Conservation (phyloP, 2,329 filamentous ascomycete species). For the Aspergillus sp. region DNA sequence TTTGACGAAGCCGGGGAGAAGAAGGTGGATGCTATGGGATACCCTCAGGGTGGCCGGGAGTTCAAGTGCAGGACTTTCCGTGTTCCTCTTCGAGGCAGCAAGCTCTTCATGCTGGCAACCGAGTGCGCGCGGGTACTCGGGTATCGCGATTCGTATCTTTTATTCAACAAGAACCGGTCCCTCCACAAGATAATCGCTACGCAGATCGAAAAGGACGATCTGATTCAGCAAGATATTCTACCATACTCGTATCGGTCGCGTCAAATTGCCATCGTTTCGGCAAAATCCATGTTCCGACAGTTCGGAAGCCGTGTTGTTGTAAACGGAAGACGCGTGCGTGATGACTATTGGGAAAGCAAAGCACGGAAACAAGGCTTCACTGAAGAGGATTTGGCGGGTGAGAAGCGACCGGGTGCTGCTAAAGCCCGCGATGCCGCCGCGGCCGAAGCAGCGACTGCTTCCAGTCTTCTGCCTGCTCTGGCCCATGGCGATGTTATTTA, state of each 20-base stretch:
- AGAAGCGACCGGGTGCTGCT: slow-evolving; percentile 88
- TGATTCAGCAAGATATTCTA: slow-evolving; percentile 90
- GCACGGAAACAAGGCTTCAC: slow-evolving; percentile 97
- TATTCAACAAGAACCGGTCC: slow-evolving; percentile 98
- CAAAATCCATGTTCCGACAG: slow-evolving; percentile 96
- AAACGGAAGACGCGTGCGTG: slow-evolving; percentile 82
- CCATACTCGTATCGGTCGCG: slow-evolving; percentile 97
- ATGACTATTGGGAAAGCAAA: slow-evolving; percentile 99
- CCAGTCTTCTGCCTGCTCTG: slow-evolving; percentile 55
- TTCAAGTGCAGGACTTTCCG: slow-evolving; percentile 93
- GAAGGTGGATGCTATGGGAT: slow-evolving; percentile 81
- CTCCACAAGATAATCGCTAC: slow-evolving; percentile 97
- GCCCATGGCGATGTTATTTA: slow-evolving; percentile 86
- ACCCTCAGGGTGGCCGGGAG: slow-evolving; percentile 74
- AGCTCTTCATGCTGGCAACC: slow-evolving; percentile 97
- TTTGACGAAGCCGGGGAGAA: slow-evolving; percentile 89
- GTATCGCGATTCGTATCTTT: slow-evolving; percentile 93
- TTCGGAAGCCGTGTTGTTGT: slow-evolving; percentile 93
- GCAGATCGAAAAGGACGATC: slow-evolving; percentile 91
- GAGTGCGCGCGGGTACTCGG: slow-evolving; percentile 91
- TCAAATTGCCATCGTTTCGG: slow-evolving; percentile 96
- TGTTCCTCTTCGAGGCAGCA: slow-evolving; percentile 84
- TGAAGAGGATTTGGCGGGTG: slow-evolving; percentile 89
- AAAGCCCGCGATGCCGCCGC: slow-evolving; percentile 81
- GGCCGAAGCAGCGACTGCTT: slow-evolving; percentile 60